Evolutionary conservation across 495 filamentous ascomycete species (phyloP).

Genomic region (Staphylotrichum longicolle): DNA sequence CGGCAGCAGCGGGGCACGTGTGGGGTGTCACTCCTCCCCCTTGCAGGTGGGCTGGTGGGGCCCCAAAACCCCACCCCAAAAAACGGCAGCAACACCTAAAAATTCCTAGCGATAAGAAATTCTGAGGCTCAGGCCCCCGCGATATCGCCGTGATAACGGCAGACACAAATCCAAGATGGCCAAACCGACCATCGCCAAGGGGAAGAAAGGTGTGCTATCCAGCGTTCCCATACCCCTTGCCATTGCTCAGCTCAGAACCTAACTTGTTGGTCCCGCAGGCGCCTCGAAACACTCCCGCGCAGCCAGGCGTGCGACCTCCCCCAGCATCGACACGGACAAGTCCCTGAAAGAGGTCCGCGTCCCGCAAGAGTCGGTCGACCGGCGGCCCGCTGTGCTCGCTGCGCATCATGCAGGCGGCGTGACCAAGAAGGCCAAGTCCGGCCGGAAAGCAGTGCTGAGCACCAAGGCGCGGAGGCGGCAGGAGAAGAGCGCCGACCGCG

Average conservation of each 20-base stretch:
- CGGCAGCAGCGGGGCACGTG: neutral
- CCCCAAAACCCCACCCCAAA: neutral
- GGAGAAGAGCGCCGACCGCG: conserved; percentile 70
- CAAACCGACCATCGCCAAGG: conserved; percentile 42
- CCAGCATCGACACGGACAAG: conserved; percentile 71
- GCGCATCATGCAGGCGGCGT: conserved; percentile 62
- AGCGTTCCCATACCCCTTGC: too few species aligned
- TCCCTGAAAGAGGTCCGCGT: conserved; percentile 62
- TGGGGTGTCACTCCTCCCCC: neutral
- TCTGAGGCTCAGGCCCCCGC: conserved; percentile 1
- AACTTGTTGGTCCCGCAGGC: conserved; percentile 27
- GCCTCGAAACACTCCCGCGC: conserved; percentile 64
- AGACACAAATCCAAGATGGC: conserved; percentile 30
- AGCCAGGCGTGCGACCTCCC: conserved; percentile 68
- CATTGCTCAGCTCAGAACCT: neutral
- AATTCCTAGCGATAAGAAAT: conserved; percentile 20
- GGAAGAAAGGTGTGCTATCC: conserved; percentile 37
- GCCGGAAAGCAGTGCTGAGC: conserved; percentile 57
- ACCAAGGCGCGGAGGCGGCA: conserved; percentile 64
- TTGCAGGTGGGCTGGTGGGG: neutral
- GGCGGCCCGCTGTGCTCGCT: conserved; percentile 60
- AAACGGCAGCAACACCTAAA: neutral
- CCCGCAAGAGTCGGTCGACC: conserved; percentile 48
- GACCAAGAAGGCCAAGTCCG: conserved; percentile 61
- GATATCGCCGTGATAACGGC: conserved; percentile 14